Percentiles rank a stretch among this genome's conserved stretches.
Conservation (phyloP, 75 land plant genomes). For the Pinus taeda region DNA sequence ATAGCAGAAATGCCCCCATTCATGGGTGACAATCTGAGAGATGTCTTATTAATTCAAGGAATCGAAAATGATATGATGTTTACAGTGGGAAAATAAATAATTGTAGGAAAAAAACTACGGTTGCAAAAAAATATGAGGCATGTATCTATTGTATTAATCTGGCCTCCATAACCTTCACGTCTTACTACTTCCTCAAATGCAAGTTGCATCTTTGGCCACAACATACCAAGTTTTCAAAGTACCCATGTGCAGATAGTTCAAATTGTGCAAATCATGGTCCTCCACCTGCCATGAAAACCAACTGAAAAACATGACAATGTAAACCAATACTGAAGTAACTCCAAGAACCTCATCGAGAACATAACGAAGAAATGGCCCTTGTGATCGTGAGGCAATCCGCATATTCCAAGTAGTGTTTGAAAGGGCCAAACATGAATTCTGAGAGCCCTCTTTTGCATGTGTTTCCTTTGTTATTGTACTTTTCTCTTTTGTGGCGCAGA, state of each 20-base stretch:
- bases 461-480: too few relatives aligned
- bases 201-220: constrained; percentile 87
- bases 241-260: too few relatives aligned
- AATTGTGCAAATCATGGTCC: too few relatives aligned
- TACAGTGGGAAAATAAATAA: too few relatives aligned
- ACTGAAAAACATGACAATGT: constrained; percentile 96
- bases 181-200: constrained; percentile 97
- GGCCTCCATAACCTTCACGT: constrained; percentile 83
- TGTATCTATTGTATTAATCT: constrained; percentile 77
- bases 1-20: too few relatives aligned
- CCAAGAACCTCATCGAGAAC: constrained; percentile 99
- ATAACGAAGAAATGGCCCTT: constrained; percentile 76
- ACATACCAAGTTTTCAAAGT: constrained; percentile 98
- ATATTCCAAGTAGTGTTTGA: constrained; percentile 90
- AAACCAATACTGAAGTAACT: constrained; percentile 96
- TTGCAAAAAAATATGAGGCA: too few relatives aligned
- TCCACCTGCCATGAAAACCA: too few relatives aligned
- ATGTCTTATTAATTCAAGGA: too few relatives aligned
- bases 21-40: too few relatives aligned
- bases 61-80: too few relatives aligned
- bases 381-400: constrained; percentile 79
- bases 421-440: constrained; percentile 22
- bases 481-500: too few relatives aligned
- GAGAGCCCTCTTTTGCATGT: constrained; percentile 9
- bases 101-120: too few relatives aligned